These are phyloP conservation scores for Penicillium sp. DNA, from an alignment of 2,329 filamentous ascomycete species.

Conservation along the genomic window DNA sequence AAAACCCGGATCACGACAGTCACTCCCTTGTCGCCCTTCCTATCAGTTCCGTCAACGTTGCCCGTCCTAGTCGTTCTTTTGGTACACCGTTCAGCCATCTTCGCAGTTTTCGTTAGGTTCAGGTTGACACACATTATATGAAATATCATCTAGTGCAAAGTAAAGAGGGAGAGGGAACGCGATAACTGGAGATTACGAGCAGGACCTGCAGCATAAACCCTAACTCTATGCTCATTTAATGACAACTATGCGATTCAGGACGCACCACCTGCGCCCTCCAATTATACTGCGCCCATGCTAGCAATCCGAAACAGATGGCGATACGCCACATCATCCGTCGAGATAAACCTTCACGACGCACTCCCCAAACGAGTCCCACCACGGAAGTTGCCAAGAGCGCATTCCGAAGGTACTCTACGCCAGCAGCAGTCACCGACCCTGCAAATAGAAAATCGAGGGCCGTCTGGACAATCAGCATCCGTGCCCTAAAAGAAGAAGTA, in stretches of 20 bases:
- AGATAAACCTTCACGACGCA: background rate
- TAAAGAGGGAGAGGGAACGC: too few relatives aligned
- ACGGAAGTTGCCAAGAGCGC: background rate
- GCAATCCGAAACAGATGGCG: background rate
- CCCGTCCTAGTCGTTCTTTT: too few relatives aligned
- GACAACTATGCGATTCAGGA: background rate
- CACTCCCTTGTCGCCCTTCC: background rate
- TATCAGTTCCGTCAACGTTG: background rate
- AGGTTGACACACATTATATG: too few relatives aligned
- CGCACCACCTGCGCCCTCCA: background rate
- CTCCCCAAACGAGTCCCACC: background rate
- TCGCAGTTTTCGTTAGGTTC: too few relatives aligned
- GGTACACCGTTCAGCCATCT: too few relatives aligned
- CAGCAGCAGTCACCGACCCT: background rate
- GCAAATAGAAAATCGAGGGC: background rate
- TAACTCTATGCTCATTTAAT: background rate
- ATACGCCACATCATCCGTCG: background rate
- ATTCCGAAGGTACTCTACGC: background rate
- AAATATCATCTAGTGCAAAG: too few relatives aligned
- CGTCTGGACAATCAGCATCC: background rate
- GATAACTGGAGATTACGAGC: too few relatives aligned
- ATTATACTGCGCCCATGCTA: background rate
- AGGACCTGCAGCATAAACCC: background rate
- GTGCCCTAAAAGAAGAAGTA: rapidly evolving
- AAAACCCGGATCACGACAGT: background rate